Base-by-base conservation (phyloP, 2,329 filamentous ascomycete species). In the Aspergillus sp. region DNA sequence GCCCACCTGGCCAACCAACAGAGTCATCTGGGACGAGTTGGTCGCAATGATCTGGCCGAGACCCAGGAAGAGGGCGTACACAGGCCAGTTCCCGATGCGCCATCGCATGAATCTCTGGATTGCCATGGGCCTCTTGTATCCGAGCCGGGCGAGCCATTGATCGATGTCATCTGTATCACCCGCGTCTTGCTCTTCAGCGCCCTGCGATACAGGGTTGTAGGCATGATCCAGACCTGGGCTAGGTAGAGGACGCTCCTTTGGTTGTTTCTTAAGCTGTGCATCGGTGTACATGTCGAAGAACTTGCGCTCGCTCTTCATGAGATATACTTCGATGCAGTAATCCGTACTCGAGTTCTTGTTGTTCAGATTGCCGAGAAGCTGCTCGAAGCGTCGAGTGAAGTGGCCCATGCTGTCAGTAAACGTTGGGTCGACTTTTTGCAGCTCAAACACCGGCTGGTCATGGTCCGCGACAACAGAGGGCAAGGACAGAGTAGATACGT, bases 371-470 rank as follows among this genome's bases (percentile, higher is more conserved):
- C 83, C 80, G 1, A 88, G 78, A 65, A 79, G 82, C 68, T 81
- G 79, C 56, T 84, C 81, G 60, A 87, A 88, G 2, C 75, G 78
- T 58, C 77, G 77, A 61, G 83, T 85, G 68, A 85, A 89, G 59
- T 85, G 78, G 32, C 85, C 85, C 36, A 79, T 84, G 47, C 81
- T 81, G 66, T 89, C 86, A 5, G 83, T 88, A 73, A 89, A 89
- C 73, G 85, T 86, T 2, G 85, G 86, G 63, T 86, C 85, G 0
- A 89, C 83, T 55, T 87, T 85, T 67, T 89, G 86, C n/a, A 88
- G 78, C 59, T 83, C 81, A 66, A 30, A 30, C 26, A 30, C 26
- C 9, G 26, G 26, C 26, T 82, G 85, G 64, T 86, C 81, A 53
- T 81, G 82, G 66, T 85, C 85, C 56, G 84, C 83, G 17, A 85